Evolutionary conservation across 352 stramenopile genomes (phyloP).

Genomic region (Achlya hypogyna): DNA sequence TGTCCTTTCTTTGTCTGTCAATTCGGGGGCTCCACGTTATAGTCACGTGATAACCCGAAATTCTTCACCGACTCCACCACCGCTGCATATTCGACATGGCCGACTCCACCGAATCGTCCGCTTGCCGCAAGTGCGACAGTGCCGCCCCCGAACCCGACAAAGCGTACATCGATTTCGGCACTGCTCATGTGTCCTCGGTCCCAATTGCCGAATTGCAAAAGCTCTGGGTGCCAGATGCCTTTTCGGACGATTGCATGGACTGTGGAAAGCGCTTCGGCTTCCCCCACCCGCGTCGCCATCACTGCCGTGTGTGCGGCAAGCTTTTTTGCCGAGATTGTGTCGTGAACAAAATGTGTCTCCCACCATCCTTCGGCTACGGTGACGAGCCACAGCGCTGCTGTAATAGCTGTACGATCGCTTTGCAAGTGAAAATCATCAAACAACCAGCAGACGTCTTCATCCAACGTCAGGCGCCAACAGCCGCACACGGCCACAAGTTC

Average conservation of each 20-base stretch:
- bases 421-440: conserved; percentile 81
- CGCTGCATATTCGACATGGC: conserved; percentile 7
- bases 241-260: conserved; percentile 81
- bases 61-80: not conserved
- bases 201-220: conserved; percentile 59
- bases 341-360: conserved; percentile 77
- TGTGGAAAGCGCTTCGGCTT: conserved; percentile 76
- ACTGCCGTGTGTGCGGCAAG: conserved; percentile 76
- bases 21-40: not conserved
- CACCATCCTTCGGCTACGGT: conserved; percentile 70
- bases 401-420: conserved; percentile 66
- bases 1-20: not conserved
- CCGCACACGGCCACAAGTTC: not conserved
- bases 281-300: conserved; percentile 68
- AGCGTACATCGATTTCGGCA: conserved; percentile 84
- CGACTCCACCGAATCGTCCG: conserved; percentile 23
- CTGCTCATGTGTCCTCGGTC: conserved; percentile 12
- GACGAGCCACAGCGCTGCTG: conserved; percentile 66
- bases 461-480: conserved; percentile 37
- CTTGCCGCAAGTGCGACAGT: conserved; percentile 66
- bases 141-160: conserved; percentile 61
- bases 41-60: not conserved
- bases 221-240: conserved; percentile 83
- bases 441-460: conserved; percentile 78
- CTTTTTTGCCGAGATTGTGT: conserved; percentile 76